Base-by-base conservation (phyloP, 2,329 filamentous ascomycete genomes). In the Pseudocercospora cruenta region DNA sequence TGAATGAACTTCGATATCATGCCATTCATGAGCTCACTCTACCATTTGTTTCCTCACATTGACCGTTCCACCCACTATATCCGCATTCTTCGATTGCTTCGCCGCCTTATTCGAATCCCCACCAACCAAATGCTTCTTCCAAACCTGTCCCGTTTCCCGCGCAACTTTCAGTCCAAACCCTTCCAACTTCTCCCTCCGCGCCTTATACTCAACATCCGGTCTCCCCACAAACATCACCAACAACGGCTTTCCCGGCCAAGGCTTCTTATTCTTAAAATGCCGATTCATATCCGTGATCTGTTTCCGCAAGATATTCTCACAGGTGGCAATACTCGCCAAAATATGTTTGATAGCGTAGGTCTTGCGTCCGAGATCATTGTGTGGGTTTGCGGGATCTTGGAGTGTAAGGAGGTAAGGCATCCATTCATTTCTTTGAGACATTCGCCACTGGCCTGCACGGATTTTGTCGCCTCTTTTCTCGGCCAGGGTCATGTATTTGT, bases 321-420 rank as follows among this genome's bases (percentile, higher is more conserved):
- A 28, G n/a, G 54, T 19, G 7, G 43, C 14, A 6, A 86, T 80
- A 0, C 81, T 83, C 12, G 63, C 66, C 66, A 84, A 80, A 16
- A 88, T 71, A 64, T 87, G 82, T 65, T 81, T 81, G 67, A 86
- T 84, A 14, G 80, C 80, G 62, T 80, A 77, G 53, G 78, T 80
- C 61, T 81, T 81, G 51, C 78, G 76, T 36, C 87, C 87, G 0
- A 89, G 79, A 71, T 90, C 85, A 72, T 87, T 88, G 71, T 80
- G 80, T 21, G 81, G 80, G 71, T 88, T 82, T 7, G 85, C 84
- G 0, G 87, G 87, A 70, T 90, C 87, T 74, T 88, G 86, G 14
- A 90, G 78, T 65, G 80, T 85, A 58, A 89, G 78, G 58, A 85
- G 76, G 62, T 80, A 78, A 12, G 69, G 78, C 19, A 21, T 16